Base-by-base conservation (phyloP, 1,284 basidiomycete species). In the Sporisorium exsertum region DNA sequence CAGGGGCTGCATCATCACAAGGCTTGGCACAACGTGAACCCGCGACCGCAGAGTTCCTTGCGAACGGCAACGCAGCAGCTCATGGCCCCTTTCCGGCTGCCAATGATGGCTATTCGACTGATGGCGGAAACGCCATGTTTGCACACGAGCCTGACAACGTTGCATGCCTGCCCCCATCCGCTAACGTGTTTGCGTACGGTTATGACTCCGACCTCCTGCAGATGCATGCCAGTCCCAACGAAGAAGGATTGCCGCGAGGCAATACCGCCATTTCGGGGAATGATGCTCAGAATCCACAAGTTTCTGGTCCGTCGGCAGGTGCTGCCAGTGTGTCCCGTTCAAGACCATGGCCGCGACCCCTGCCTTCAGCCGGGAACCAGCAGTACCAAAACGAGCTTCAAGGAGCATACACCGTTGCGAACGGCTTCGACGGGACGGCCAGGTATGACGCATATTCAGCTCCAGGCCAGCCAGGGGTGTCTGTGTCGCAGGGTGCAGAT, bases 161-260 rank as follows among this genome's bases (percentile, higher is more conserved):
- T 40, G n/a, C 33, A 12, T 35, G 56, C 10, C 16, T 22, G 18
- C 33, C 42, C 0, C 3, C 24, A 10, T 7, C 43, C 13, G 12
- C 40, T 2, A 32, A 60, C 9, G 33, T 16, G 3, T 32, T 47
- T 50, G 20, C 26, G 10, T 62, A 58, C 20, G 54, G 35, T 26
- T 8, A 32, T 29, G 47, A 51, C 12, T 66, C 54, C 24, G 53
- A 60, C 16, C 26, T 20, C 0, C 29, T 53, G 52, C 58, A 53
- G 13, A 33, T 24, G 15, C 54, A 56, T 3, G 27, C 54, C 24
- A 6, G 13, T 27, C 9, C n/a, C 12, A 12, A 43, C 54, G 10
- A 22, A 20, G 20, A 29, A 18, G 40, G 49, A 16, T 13, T 24
- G 4, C 29, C 37, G 5, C 35, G 22, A 7, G 49, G 22, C 10